These are phyloP conservation scores for Stachybotrys echinatus DNA, from an alignment of 2,329 filamentous ascomycete species.

Conservation along the genomic window DNA sequence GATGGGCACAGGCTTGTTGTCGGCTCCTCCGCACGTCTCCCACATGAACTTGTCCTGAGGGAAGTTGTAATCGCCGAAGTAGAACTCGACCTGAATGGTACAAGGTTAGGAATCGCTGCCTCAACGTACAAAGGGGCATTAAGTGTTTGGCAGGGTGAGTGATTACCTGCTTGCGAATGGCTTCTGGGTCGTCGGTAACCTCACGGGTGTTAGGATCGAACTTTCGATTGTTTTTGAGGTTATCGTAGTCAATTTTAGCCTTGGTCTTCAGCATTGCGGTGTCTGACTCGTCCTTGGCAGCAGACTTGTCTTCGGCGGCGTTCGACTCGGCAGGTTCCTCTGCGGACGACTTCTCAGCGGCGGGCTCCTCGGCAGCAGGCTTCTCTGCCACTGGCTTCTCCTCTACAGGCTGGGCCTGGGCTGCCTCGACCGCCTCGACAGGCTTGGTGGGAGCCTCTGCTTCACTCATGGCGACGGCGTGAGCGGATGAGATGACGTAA, in stretches of 20 bases:
- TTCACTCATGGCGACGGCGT: constrained; percentile 29
- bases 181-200: constrained; percentile 69
- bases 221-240: constrained; percentile 56
- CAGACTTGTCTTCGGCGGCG: constrained; percentile 16
- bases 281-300: constrained; percentile 18
- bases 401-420: constrained; percentile 18
- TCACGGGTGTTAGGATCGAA: constrained; percentile 63
- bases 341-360: constrained; percentile 17
- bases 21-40: constrained; percentile 66
- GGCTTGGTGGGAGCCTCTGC: constrained; percentile 32
- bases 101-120: neutral
- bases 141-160: neutral
- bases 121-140: neutral
- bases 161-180: constrained; percentile 77
- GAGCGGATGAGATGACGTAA: constrained; percentile 7
- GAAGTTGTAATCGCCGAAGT: constrained; percentile 90
- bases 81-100: constrained; percentile 74
- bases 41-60: constrained; percentile 85
- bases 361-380: constrained; percentile 16
- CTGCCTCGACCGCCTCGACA: constrained; percentile 17
- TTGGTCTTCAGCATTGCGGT: constrained; percentile 39
- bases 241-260: constrained; percentile 30
- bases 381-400: constrained; percentile 19
- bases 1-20: constrained; percentile 78
- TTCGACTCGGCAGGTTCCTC: constrained; percentile 16